phyloP scores from a whole-genome alignment of 2,329 filamentous ascomycete genomes.

The Talaromyces amestolkiae region DNA sequence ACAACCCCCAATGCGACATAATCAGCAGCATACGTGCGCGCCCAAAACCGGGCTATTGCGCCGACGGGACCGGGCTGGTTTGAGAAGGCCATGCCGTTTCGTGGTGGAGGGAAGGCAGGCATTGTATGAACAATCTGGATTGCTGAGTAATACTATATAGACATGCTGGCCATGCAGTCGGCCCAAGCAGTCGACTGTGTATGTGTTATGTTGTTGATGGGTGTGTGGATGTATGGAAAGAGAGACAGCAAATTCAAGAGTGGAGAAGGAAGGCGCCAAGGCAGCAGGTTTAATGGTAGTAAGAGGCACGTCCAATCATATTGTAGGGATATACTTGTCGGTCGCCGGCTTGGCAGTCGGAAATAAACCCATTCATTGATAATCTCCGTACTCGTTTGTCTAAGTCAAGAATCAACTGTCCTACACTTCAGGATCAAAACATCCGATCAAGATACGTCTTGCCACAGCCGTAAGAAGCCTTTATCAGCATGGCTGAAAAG shows the following conservation, averaged over 20 bases:
- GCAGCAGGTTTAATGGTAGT: not conserved
- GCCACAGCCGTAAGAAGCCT: no score
- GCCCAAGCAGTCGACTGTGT: not conserved
- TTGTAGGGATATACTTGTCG: not conserved
- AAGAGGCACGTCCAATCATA: not conserved
- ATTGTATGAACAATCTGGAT: not conserved
- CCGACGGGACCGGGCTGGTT: conserved; percentile 43
- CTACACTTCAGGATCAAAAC: no score
- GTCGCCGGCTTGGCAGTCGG: no score
- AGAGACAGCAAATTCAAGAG: not conserved
- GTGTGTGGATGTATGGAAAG: not conserved
- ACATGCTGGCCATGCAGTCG: not conserved
- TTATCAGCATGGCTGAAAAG: no score
- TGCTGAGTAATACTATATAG: not conserved
- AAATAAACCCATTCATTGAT: no score
- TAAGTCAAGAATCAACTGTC: no score
- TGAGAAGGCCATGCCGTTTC: conserved; percentile 22
- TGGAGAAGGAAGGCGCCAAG: not conserved
- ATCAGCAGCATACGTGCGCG: conserved; percentile 81
- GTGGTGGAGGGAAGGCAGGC: conserved; percentile 15
- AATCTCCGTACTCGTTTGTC: no score
- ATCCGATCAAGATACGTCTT: no score
- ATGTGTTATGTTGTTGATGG: not conserved
- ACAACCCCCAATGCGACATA: conserved; percentile 76
- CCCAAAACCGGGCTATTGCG: conserved; percentile 52